A percentile compares a stretch with the other conserved stretches of the same genome.
Conservation (phyloP, 345 rosid species). For the Eucalyptus victrix region DNA sequence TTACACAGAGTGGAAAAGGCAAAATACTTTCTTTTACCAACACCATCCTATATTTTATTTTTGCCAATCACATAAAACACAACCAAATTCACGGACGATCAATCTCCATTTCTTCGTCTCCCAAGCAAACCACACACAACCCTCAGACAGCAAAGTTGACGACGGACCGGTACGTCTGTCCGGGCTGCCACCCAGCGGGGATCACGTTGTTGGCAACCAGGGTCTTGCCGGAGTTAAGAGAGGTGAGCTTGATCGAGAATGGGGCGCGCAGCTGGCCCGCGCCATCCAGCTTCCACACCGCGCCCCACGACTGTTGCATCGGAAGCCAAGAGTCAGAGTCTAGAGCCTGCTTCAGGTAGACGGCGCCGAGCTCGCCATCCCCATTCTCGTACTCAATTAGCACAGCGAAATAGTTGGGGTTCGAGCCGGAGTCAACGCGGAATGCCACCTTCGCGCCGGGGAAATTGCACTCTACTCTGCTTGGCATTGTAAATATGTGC, state of each 20-base stretch:
- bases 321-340: slow-evolving; percentile 31
- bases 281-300: slow-evolving; percentile 38
- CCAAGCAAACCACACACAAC: background rate
- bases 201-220: slow-evolving; percentile 29
- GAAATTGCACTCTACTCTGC: slow-evolving; percentile 46
- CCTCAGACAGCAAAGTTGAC: slow-evolving; percentile 14
- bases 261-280: slow-evolving; percentile 37
- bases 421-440: slow-evolving; percentile 40
- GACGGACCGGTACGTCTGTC: slow-evolving; percentile 29
- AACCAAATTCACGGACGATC: background rate
- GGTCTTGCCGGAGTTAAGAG: slow-evolving; percentile 7
- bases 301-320: slow-evolving; percentile 52
- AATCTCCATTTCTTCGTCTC: background rate
- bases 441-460: slow-evolving; percentile 20
- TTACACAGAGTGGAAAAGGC: background rate
- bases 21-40: background rate
- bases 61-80: background rate
- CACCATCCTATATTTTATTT: background rate
- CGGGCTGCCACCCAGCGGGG: slow-evolving; percentile 46
- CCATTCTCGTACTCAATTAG: slow-evolving; percentile 29
- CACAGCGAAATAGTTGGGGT: slow-evolving; percentile 37
- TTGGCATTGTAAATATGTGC: background rate
- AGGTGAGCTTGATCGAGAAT: slow-evolving; percentile 43
- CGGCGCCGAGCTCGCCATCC: slow-evolving; percentile 31
- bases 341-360: slow-evolving; percentile 31